These are phyloP conservation scores for Dothistroma septosporum DNA, from an alignment of 2,329 filamentous ascomycete species.

Conservation along the genomic window DNA sequence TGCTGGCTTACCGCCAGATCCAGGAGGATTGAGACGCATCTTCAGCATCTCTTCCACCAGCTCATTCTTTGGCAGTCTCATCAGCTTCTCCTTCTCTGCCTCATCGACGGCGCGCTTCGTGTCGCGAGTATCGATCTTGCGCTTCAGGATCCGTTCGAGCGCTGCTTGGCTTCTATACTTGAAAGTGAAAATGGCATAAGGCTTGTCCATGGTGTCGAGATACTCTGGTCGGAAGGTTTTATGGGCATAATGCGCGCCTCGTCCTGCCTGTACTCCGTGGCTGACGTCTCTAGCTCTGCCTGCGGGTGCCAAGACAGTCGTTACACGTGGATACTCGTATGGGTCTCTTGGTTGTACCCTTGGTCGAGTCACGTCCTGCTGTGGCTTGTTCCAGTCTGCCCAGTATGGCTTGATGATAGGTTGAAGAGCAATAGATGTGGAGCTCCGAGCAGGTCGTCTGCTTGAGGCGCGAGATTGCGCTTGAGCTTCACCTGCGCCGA, in stretches of 20 bases:
- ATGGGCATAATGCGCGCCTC: slow-evolving; percentile 39
- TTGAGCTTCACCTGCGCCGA: background rate
- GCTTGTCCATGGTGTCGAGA: slow-evolving; percentile 37
- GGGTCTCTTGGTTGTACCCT: slow-evolving; percentile 21
- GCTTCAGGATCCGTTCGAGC: slow-evolving; percentile 36
- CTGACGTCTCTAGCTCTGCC: slow-evolving; percentile 20
- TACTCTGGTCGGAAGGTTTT: slow-evolving; percentile 38
- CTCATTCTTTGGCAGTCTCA: slow-evolving; percentile 32
- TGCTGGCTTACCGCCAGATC: slow-evolving; percentile 2
- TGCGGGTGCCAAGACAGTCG: slow-evolving; percentile 24
- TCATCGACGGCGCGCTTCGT: slow-evolving; percentile 18
- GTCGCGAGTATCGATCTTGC: slow-evolving; percentile 25
- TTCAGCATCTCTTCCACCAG: slow-evolving; percentile 28
- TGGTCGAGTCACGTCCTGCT: background rate
- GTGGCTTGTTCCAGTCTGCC: slow-evolving; percentile 25
- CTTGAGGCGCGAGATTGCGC: background rate
- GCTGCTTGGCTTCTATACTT: slow-evolving; percentile 40
- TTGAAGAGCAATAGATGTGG: slow-evolving; percentile 12
- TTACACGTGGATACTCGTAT: slow-evolving; percentile 33
- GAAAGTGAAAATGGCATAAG: slow-evolving; percentile 49
- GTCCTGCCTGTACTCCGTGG: slow-evolving; percentile 31
- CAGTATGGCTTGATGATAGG: slow-evolving; percentile 34
- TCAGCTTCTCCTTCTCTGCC: slow-evolving; percentile 22
- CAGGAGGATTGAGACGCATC: slow-evolving; percentile 5
- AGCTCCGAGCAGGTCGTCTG: slow-evolving; percentile 1